Base-by-base conservation (phyloP, 352 stramenopile genomes). In the Pythium dissotocum region DNA sequence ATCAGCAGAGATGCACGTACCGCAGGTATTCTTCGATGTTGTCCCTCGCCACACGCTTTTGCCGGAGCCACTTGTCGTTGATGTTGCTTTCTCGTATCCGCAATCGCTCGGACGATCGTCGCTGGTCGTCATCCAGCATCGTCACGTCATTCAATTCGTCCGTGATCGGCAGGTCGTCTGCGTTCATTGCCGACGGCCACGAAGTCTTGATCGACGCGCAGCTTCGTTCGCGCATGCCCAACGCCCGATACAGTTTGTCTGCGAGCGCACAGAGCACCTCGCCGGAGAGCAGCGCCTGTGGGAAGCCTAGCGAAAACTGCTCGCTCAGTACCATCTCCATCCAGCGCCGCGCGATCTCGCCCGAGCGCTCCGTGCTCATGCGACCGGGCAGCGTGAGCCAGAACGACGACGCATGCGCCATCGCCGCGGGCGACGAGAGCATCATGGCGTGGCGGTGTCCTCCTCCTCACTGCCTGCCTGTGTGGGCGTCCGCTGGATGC, bases 301-400 rank as follows among this genome's bases (percentile, higher is more conserved):
- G 72, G 58, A 93, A 83, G 18, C 80, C 73, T 33, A 72, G 65
- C 28, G 65, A 36, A 38, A 90, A 82, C 71, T 91, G 93, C 54
- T 94, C 86, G 44, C 84, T 83, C 21, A 94, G 79, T 62, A 96
- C 87, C 88, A 96, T 94, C 64, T 94, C 88, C 69, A 96, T 90
- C 88, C 88, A 96, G 52, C 86, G 83, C 61, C 83, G 81, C 44
- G 88, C 86, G 70, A 94, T 88, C 61, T 91, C 83, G 55, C 79
- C 77, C 63, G 83, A 83, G 61, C 80, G 58, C 46, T 76, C 64
- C 6, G 60, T 67, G 21, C 53, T 54, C 63, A 71, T 71, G 53
- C 65, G 65, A 14, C 65, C 65, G n/a, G 66, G 60, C 60, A 64
- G 51, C 54, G 66, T 64, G 66, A 72, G 66, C 66, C 66, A 67